Evolutionary conservation across 257 asterid genomes (phyloP).

Genomic region (Echites panduratus): DNA sequence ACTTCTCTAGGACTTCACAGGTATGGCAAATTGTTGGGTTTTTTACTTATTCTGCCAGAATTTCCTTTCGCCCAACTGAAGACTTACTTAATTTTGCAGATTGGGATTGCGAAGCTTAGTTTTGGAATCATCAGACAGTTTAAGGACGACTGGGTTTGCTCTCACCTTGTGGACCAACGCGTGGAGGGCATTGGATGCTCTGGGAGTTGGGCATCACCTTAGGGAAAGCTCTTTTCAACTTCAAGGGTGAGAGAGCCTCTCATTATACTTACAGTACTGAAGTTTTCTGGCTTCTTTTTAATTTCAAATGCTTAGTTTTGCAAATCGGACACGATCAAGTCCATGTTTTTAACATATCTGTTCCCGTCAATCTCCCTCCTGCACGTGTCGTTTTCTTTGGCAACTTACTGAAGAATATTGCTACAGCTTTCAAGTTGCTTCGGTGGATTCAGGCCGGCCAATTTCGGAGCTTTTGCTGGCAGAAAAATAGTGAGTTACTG

Average conservation of each 20-base stretch:
- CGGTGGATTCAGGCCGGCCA: constrained; percentile 32
- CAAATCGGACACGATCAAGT: not conserved
- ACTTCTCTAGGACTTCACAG: constrained; percentile 65
- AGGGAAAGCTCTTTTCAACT: constrained; percentile 39
- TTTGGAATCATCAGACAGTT: constrained; percentile 62
- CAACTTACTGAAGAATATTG: not conserved
- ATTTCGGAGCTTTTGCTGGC: constrained; percentile 18
- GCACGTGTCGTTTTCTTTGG: not conserved
- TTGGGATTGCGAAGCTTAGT: constrained; percentile 61
- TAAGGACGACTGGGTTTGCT: constrained; percentile 72
- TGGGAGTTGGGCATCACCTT: constrained; percentile 54
- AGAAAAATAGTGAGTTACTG: constrained; percentile 29
- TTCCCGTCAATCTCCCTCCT: too few species aligned
- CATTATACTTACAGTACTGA: not conserved
- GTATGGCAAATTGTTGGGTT: constrained; percentile 18
- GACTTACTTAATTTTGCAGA: constrained; percentile 17
- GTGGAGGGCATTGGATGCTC: constrained; percentile 76
- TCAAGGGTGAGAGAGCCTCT: constrained; percentile 31
- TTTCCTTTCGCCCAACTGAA: not conserved
- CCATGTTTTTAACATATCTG: not conserved
- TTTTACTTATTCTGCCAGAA: not conserved
- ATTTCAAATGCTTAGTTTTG: not conserved
- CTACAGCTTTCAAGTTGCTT: constrained; percentile 32
- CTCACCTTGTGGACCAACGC: constrained; percentile 64
- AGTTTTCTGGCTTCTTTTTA: not conserved